Evolutionary conservation across 257 asterid genomes (phyloP).

Genomic region (Jasminum sambac): DNA sequence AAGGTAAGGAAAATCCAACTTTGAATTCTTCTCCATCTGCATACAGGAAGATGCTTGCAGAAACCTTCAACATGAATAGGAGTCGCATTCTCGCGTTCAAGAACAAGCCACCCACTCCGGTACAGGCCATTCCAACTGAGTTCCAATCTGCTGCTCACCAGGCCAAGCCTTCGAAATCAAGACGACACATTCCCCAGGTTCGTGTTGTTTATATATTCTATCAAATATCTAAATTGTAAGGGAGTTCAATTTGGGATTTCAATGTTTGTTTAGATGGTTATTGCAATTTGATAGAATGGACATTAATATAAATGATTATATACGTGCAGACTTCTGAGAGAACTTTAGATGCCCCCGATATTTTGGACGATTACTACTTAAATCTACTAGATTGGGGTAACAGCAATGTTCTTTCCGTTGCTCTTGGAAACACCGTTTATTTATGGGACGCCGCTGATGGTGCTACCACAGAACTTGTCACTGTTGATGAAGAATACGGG

Average conservation of each 20-base stretch:
- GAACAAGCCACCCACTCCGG: slow-evolving; percentile 79
- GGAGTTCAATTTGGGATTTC: background rate
- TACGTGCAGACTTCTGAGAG: slow-evolving; percentile 84
- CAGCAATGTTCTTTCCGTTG: slow-evolving; percentile 87
- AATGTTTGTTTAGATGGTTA: slow-evolving; percentile 25
- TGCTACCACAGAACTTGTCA: slow-evolving; percentile 40
- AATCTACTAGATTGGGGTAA: slow-evolving; percentile 91
- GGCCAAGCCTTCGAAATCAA: slow-evolving; percentile 59
- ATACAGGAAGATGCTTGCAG: slow-evolving; percentile 80
- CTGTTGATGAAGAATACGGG: slow-evolving; percentile 50
- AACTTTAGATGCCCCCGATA: slow-evolving; percentile 92
- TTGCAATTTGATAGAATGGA: slow-evolving; percentile 24
- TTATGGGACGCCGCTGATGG: slow-evolving; percentile 55
- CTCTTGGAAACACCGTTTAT: slow-evolving; percentile 73
- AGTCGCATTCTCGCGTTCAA: slow-evolving; percentile 85
- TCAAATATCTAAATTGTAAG: too few relatives aligned
- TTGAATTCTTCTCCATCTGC: slow-evolving; percentile 71
- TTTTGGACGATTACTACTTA: slow-evolving; percentile 85
- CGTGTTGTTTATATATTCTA: background rate
- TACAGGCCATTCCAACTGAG: slow-evolving; percentile 55
- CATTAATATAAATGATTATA: slow-evolving; percentile 10
- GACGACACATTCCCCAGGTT: slow-evolving; percentile 92
- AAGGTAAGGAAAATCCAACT: slow-evolving; percentile 91
- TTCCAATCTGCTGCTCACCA: slow-evolving; percentile 49
- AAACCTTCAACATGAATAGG: slow-evolving; percentile 83